phyloP scores from a whole-genome alignment of 2,329 filamentous ascomycete species.

The Hypoxylon sp. region DNA sequence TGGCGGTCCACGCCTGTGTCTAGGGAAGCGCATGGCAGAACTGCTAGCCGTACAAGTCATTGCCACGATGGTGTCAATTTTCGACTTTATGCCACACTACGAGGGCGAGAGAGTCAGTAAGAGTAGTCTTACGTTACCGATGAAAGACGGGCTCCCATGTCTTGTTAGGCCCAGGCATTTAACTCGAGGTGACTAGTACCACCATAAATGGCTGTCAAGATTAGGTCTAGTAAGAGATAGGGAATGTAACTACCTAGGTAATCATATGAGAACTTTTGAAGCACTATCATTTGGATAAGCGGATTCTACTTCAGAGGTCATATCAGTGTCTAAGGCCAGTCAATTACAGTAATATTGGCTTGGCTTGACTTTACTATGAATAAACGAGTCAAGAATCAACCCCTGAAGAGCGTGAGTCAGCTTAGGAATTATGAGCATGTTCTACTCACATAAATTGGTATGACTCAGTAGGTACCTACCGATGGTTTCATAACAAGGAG shows the following conservation, averaged over 20 bases:
- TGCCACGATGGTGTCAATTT: conserved; percentile 63
- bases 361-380: no score
- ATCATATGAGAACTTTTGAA: not conserved
- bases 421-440: no score
- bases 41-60: conserved; percentile 70
- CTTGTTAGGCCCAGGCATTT: conserved; percentile 51
- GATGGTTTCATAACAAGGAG: no score
- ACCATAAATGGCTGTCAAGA: not conserved
- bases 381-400: no score
- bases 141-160: conserved; percentile 72
- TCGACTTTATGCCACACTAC: conserved; percentile 65
- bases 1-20: conserved; percentile 71
- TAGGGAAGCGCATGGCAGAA: conserved; percentile 77
- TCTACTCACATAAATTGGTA: no score
- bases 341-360: no score
- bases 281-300: no score
- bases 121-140: conserved; percentile 75
- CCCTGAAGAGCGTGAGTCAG: no score
- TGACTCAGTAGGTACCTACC: no score
- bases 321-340: no score
- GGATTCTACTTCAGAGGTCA: no score
- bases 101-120: conserved; percentile 67
- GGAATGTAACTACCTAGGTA: not conserved
- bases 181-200: not conserved
- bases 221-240: not conserved